Evolutionary conservation across 768 basidiomycete species (phyloP).

Genomic region (Trametes elegans): DNA sequence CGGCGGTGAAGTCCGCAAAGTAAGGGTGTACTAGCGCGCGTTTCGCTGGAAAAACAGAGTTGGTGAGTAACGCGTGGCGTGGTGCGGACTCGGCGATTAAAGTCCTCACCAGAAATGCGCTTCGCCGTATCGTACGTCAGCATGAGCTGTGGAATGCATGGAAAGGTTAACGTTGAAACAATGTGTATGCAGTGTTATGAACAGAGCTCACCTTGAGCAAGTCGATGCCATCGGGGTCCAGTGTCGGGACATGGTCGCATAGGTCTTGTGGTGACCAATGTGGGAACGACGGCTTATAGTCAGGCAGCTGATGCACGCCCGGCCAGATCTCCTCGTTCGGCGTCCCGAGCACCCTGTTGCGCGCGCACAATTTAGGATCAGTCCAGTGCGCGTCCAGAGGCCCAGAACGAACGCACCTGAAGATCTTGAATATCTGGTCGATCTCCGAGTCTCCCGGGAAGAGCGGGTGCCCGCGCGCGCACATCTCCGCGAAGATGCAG

Average conservation of each 20-base stretch:
- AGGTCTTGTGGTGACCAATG: constrained; percentile 88
- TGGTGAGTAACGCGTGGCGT: not conserved
- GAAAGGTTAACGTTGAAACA: not conserved
- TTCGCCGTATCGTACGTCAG: constrained; percentile 87
- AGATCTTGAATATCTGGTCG: constrained; percentile 99
- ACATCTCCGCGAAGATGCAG: constrained; percentile 99
- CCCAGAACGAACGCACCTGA: constrained; percentile 67
- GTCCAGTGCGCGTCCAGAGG: not conserved
- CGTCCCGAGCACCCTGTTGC: constrained; percentile 82
- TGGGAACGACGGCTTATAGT: constrained; percentile 96
- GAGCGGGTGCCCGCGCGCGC: constrained; percentile 82
- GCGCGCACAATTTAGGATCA: not conserved
- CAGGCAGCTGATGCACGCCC: constrained; percentile 81
- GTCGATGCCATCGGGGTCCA: constrained; percentile 81
- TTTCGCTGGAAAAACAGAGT: constrained; percentile 42
- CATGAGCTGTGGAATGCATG: constrained; percentile 25
- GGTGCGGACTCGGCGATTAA: not conserved
- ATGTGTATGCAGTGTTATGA: not conserved
- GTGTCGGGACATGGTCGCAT: constrained; percentile 55
- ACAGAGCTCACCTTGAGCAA: constrained; percentile 57
- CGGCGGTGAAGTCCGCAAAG: constrained; percentile 46
- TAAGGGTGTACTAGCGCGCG: constrained; percentile 51
- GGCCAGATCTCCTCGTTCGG: constrained; percentile 92
- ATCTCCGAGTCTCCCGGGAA: constrained; percentile 99
- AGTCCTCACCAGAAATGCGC: constrained; percentile 79